Evolutionary conservation across 2,329 filamentous ascomycete species (phyloP).

Genomic region (Dothiorella sarmentorum): DNA sequence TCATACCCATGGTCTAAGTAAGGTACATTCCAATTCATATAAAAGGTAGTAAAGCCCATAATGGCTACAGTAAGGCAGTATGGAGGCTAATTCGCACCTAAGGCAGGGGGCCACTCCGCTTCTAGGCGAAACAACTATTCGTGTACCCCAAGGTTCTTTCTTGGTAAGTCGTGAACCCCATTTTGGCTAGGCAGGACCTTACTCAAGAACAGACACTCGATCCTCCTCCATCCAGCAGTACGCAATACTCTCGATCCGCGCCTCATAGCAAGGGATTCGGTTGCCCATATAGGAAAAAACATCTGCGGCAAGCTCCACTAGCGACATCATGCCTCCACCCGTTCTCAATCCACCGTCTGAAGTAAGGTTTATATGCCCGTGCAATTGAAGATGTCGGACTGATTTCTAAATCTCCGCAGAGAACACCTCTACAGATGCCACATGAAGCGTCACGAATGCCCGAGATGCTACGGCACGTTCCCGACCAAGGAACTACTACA

Average conservation of each 20-base stretch:
- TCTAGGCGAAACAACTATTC: too few species aligned
- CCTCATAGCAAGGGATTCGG: not conserved
- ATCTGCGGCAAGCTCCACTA: not conserved
- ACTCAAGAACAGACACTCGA: too few species aligned
- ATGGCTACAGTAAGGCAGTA: too few species aligned
- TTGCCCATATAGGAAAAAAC: not conserved
- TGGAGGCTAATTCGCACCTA: too few species aligned
- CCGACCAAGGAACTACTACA: not conserved
- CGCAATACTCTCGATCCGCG: not conserved
- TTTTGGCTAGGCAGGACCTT: too few species aligned
- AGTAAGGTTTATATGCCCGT: not conserved
- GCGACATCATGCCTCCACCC: not conserved
- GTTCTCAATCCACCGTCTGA: not conserved
- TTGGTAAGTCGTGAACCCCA: too few species aligned
- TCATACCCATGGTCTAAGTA: too few species aligned
- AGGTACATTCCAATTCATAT: too few species aligned
- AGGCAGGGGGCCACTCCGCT: too few species aligned
- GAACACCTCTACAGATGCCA: not conserved
- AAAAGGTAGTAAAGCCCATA: too few species aligned
- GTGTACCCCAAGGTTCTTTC: too few species aligned
- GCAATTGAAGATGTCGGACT: not conserved
- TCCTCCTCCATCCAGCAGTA: too few species aligned
- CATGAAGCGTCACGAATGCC: not conserved
- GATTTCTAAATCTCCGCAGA: not conserved
- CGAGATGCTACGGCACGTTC: not conserved